Conservation (phyloP, 2,329 filamentous ascomycete species). For the Metarhizium rileyi region DNA sequence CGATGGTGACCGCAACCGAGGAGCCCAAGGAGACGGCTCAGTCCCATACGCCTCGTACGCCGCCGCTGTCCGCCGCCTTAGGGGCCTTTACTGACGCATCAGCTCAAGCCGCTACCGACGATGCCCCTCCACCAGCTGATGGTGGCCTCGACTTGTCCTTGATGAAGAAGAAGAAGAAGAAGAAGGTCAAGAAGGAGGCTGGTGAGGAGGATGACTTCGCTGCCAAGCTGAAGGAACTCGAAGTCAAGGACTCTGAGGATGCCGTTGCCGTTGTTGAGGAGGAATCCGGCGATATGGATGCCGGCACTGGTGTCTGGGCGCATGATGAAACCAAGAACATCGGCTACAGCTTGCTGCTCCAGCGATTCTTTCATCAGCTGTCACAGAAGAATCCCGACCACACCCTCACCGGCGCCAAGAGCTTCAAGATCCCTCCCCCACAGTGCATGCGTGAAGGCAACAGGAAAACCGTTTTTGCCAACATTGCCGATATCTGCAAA, state of each 20-base stretch:
- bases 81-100: slow-evolving; percentile 43
- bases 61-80: slow-evolving; percentile 45
- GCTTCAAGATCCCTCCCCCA: slow-evolving; percentile 97
- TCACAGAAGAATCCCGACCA: slow-evolving; percentile 96
- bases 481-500: slow-evolving; percentile 98
- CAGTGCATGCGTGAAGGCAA: slow-evolving; percentile 99
- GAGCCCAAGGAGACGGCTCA: slow-evolving; percentile 73
- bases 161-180: slow-evolving; percentile 91
- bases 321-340: slow-evolving; percentile 72
- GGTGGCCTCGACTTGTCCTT: slow-evolving; percentile 49
- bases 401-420: slow-evolving; percentile 77
- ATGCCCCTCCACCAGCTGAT: slow-evolving; percentile 38
- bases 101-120: slow-evolving; percentile 34
- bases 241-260: slow-evolving; percentile 57
- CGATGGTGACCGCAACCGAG: slow-evolving; percentile 60
- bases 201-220: slow-evolving; percentile 55
- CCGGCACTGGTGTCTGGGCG: slow-evolving; percentile 82
- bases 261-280: slow-evolving; percentile 38
- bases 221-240: slow-evolving; percentile 51
- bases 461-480: slow-evolving; percentile 99
- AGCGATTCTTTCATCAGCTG: slow-evolving; percentile 89
- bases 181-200: slow-evolving; percentile 50
- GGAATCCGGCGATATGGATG: slow-evolving; percentile 67
- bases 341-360: slow-evolving; percentile 75
- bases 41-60: slow-evolving; percentile 65